These are phyloP conservation scores for Claviceps quebecensis DNA, from an alignment of 2,329 filamentous ascomycete species.

Conservation along the genomic window DNA sequence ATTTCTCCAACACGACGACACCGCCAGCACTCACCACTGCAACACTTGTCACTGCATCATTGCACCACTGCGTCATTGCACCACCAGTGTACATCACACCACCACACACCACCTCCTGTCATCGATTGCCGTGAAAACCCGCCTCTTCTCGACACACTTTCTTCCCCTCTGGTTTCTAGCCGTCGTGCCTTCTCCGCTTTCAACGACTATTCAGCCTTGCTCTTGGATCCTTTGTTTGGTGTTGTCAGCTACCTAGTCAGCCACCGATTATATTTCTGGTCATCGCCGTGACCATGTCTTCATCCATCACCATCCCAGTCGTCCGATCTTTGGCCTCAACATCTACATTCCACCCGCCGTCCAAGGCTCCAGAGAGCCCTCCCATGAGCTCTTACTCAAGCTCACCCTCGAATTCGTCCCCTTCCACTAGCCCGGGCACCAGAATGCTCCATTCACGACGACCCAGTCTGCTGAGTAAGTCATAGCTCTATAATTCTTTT, in stretches of 20 bases:
- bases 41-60: too few relatives aligned
- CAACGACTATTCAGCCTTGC: neutral
- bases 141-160: neutral
- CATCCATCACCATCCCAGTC: conserved; percentile 55
- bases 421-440: conserved; percentile 38
- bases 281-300: conserved; percentile 37
- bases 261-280: neutral
- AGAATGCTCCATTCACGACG: conserved; percentile 40
- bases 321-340: conserved; percentile 21
- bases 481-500: neutral
- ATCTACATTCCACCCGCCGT: conserved; percentile 22
- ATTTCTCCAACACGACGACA: neutral
- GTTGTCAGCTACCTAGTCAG: neutral
- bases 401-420: conserved; percentile 38
- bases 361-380: conserved; percentile 34
- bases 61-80: too few relatives aligned
- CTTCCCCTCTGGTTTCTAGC: neutral
- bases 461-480: conserved; percentile 45
- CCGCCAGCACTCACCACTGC: too few relatives aligned
- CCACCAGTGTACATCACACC: neutral
- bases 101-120: neutral
- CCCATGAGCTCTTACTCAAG: conserved; percentile 26
- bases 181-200: neutral
- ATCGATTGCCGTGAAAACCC: neutral
- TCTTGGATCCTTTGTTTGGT: neutral